These are phyloP conservation scores for Colletotrichum sp. DNA, from an alignment of 2,329 filamentous ascomycete genomes.

Conservation along the genomic window DNA sequence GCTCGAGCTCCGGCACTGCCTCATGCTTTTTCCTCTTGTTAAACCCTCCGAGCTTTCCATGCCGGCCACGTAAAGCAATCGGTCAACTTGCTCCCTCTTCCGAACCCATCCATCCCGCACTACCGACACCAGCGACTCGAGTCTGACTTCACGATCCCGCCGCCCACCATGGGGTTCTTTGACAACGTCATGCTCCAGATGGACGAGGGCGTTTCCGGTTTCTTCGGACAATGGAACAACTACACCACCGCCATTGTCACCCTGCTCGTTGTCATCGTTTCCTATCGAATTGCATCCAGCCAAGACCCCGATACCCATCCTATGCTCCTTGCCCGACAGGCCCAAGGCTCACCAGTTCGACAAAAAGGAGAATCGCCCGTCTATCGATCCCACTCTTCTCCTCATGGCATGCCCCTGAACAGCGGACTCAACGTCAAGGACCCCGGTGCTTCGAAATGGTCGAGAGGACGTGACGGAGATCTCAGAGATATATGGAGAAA, in stretches of 20 bases:
- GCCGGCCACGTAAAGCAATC: conserved; percentile 14
- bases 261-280: conserved; percentile 68
- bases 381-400: conserved; percentile 83
- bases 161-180: conserved; percentile 45
- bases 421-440: conserved; percentile 84
- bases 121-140: neutral
- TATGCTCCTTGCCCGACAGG: conserved; percentile 86
- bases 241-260: conserved; percentile 78
- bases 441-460: conserved; percentile 80
- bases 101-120: neutral
- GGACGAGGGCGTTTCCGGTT: conserved; percentile 71
- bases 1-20: conserved; percentile 18
- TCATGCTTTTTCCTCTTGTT: neutral
- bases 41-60: conserved; percentile 13
- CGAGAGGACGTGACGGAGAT: conserved; percentile 83
- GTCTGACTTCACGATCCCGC: neutral
- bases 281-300: conserved; percentile 73
- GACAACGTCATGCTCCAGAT: conserved; percentile 68
- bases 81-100: neutral
- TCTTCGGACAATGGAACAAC: conserved; percentile 82
- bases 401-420: conserved; percentile 83
- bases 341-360: conserved; percentile 77
- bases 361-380: conserved; percentile 85
- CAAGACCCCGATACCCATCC: conserved; percentile 92
- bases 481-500: conserved; percentile 89